Base-by-base conservation (phyloP, 768 basidiomycete genomes). In the Auriscalpium vulgare region DNA sequence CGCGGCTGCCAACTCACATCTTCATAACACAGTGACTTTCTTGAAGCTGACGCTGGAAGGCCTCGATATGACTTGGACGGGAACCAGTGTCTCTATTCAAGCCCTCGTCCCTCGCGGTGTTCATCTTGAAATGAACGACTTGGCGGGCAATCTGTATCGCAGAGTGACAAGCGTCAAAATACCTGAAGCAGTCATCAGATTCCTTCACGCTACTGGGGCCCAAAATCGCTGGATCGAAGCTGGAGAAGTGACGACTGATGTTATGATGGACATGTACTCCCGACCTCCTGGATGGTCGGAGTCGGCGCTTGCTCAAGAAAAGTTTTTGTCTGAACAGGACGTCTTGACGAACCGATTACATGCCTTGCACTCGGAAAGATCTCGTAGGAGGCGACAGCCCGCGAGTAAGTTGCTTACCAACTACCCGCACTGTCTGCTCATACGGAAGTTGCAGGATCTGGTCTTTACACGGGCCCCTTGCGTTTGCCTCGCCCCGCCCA, bases 241-340 rank as follows among this genome's bases (percentile, higher is more conserved):
- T 19, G 81, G 75, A 13, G 71, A 74, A 16, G 19, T 84, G 10
- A 63, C 68, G 13, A 69, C 79, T 2, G 88, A 89, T 62, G 65
- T 76, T 3, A 75, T 75, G 56, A 51, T 91, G 21, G 92, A 95
- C 62, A 72, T 85, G 4, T 95, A 91, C 67, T 75, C 76, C 35
- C 77, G 84, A 9, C 83, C 86, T 10, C 57, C 64, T 19, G 83
- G 80, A 1, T 86, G 83, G 79, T 71, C 69, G 56, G 69, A 73
- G 37, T 67, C 69, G 43, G 80, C 80, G 3, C 64, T 67, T 37
- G 66, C 68, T 3, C 95, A 97, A 67, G 69, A 76, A 11, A 71
- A 75, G 11, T 97, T 91, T 65, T 67, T 97, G 23, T 71, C 72
- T 14, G 74, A 74, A 51, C 89, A 97, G 67, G 95, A 97, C 67